Evolutionary conservation across 2,329 filamentous ascomycete species (phyloP).

Genomic region (Metarhizium robertsii): DNA sequence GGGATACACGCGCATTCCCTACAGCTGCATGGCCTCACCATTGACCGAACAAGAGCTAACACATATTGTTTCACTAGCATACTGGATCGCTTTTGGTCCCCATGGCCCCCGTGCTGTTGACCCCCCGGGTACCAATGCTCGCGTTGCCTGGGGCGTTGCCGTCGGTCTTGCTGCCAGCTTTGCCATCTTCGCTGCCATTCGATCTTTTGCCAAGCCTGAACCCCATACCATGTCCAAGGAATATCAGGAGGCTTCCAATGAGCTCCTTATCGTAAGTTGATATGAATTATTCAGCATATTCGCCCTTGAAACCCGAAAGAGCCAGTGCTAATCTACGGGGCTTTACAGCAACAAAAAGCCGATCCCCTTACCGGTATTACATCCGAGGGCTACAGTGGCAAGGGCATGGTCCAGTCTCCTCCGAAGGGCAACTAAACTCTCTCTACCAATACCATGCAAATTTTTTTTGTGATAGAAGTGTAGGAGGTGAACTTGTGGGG

Average conservation of each 20-base stretch:
- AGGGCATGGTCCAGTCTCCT: constrained; percentile 67
- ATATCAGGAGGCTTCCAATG: constrained; percentile 92
- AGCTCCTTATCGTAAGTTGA: constrained; percentile 70
- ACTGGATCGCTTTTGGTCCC: constrained; percentile 97
- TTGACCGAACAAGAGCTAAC: constrained; percentile 22
- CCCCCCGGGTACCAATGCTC: constrained; percentile 77
- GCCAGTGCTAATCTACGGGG: background rate
- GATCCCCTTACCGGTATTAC: constrained; percentile 82
- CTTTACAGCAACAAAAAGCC: constrained; percentile 64
- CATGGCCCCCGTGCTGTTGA: constrained; percentile 82
- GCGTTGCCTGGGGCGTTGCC: constrained; percentile 64
- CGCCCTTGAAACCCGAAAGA: background rate
- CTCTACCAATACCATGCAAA: constrained; percentile 14
- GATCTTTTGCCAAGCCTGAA: constrained; percentile 59
- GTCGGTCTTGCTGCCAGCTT: constrained; percentile 59
- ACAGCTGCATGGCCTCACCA: background rate
- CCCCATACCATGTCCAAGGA: constrained; percentile 93
- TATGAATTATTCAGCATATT: background rate
- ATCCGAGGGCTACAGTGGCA: constrained; percentile 68
- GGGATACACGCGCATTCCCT: background rate
- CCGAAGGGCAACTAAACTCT: constrained; percentile 38
- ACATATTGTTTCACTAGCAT: constrained; percentile 54
- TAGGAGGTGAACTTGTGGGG: constrained; percentile 17
- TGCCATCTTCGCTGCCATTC: constrained; percentile 62
- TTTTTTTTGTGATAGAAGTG: constrained; percentile 27